Evolutionary conservation across 768 basidiomycete species (phyloP), one percentile per base, ranked within the genome.

Genomic region (Leucocoprinus sp.): DNA sequence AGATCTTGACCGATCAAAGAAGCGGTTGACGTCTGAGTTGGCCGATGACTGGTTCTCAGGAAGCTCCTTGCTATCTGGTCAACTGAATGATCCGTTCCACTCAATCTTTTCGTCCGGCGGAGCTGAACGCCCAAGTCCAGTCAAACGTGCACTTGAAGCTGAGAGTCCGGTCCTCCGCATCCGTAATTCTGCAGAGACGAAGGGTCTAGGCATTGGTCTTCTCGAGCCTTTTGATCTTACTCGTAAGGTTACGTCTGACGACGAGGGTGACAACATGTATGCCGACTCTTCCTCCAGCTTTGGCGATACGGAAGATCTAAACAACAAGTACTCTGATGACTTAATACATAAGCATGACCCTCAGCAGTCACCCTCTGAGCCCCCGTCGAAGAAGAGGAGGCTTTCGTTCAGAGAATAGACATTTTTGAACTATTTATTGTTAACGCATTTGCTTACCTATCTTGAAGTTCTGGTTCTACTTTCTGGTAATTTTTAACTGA

Each of bases 101-200:
- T 60, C 69, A 27, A 66, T 70, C 65, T 58, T 59, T 31, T 46
- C 61, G 26, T 53, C 62, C 18, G 50, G 50, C 40, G 62, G 57
- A 27, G 55, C 49, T 37, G 45, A 45, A 11, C 54, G 37, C 42
- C 50, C 50, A 31, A 59, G 58, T 37, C 57, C 64, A 22, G 52
- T 63, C 22, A 59, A 63, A 45, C 57, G 64, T 15, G 59, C 53
- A 17, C 51, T 61, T 29, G 67, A 68, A 35, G 55, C 58, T 8
- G 78, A 77, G 49, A 82, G 80, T 48, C 82, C 81, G 21, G 73
- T 82, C 14, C 57, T 77, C 35, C 63, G 74, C 46, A 70, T 60
- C 47, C 58, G 60, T 12, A 51, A 57, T 9, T 50, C 62, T 18
- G 57, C 69, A 11, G 55, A 66, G 15, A 62, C 61, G 3, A 61